Conservation (phyloP, 2,329 filamentous ascomycete genomes). For the Phaeosphaeriaceae sp. region DNA sequence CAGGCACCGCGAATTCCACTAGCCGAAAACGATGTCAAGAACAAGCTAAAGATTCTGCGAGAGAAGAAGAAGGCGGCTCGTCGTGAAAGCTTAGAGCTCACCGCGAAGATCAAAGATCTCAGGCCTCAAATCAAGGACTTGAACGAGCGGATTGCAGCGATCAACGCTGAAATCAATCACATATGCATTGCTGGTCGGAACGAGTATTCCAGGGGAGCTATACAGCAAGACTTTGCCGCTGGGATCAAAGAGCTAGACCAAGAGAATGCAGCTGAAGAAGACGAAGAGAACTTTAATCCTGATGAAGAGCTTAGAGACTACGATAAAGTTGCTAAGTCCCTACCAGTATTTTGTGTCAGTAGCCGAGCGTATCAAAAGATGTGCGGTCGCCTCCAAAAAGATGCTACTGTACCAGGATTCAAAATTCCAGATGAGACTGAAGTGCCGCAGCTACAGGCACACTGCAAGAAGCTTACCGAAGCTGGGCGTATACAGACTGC, state of each 20-base stretch:
- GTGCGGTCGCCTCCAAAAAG: conserved; percentile 60
- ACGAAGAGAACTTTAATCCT: conserved; percentile 62
- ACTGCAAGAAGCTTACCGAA: conserved; percentile 65
- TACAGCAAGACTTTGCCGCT: conserved; percentile 64
- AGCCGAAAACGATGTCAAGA: conserved; percentile 48
- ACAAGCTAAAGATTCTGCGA: conserved; percentile 54
- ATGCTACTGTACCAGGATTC: conserved; percentile 62
- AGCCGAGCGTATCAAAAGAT: conserved; percentile 68
- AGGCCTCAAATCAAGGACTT: conserved; percentile 34
- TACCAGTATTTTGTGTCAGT: conserved; percentile 71
- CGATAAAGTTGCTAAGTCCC: conserved; percentile 58
- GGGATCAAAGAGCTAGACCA: conserved; percentile 67
- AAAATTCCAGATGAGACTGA: conserved; percentile 61
- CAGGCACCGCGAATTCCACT: conserved; percentile 44
- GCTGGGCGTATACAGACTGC: conserved; percentile 53
- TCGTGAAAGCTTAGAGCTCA: conserved; percentile 32
- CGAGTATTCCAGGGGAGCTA: conserved; percentile 60
- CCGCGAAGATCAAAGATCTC: conserved; percentile 40
- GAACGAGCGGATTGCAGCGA: conserved; percentile 34
- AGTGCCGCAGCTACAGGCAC: conserved; percentile 61
- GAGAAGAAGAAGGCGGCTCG: conserved; percentile 52
- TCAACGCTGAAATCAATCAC: conserved; percentile 45
- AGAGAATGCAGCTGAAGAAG: conserved; percentile 59
- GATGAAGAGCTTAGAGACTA: conserved; percentile 64
- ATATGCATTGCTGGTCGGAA: conserved; percentile 64